These are phyloP conservation scores for Cymodocea nodosa DNA, from an alignment of 116 monocot genomes.

Conservation along the genomic window DNA sequence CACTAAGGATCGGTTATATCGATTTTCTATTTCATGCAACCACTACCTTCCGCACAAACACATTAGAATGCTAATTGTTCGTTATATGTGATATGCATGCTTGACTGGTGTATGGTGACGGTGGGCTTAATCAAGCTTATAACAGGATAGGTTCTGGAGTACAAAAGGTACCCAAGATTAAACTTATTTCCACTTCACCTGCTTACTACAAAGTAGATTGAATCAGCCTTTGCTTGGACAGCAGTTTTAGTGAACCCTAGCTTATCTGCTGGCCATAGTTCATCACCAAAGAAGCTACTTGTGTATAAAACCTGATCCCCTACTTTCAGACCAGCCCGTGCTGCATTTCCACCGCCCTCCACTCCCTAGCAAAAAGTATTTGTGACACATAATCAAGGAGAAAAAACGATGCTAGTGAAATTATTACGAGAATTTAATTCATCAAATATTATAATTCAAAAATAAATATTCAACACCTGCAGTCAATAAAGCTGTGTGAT, in stretches of 20 bases:
- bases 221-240: constrained; percentile 92
- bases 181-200: constrained; percentile 25
- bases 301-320: constrained; percentile 94
- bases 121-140: no score
- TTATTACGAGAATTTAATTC: no score
- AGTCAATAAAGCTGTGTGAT: no score
- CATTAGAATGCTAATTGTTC: not conserved
- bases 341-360: constrained; percentile 85
- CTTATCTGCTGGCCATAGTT: constrained; percentile 98
- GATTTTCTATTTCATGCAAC: no score
- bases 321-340: constrained; percentile 64
- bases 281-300: constrained; percentile 97
- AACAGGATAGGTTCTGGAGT: not conserved
- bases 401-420: not conserved
- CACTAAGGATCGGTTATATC: no score
- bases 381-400: not conserved
- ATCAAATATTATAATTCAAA: no score
- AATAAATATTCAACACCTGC: no score
- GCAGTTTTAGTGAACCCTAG: constrained; percentile 95
- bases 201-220: constrained; percentile 93
- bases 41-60: no score
- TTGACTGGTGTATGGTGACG: no score
- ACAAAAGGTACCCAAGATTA: not conserved
- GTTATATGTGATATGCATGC: not conserved
- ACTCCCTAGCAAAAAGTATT: constrained; percentile 30